Base-by-base conservation (phyloP, 2,329 filamentous ascomycete species). In the Aschersonia sp. region DNA sequence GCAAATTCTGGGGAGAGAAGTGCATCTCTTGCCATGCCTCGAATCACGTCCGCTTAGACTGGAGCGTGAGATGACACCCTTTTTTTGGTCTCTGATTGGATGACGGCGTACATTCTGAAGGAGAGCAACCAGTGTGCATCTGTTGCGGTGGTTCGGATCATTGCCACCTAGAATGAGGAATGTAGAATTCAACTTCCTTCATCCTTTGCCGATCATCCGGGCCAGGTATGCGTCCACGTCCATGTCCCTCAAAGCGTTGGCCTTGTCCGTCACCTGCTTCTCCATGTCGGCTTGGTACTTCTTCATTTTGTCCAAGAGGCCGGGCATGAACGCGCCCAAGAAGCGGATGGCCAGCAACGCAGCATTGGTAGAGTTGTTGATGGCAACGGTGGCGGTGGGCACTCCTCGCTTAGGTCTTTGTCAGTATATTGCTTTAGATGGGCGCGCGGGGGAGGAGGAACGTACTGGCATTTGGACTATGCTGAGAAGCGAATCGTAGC, bases 351-450 rank as follows among this genome's bases (percentile, higher is more conserved):
- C 84, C n/a, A 87, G 65, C 20, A 88, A 68, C 0, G 79, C 84
- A 0, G 85, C 85, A 56, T 89, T 89, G 48, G 83, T 83, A 30
- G 81, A 84, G 65, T 89, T 89, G 64, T 87, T 86, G 62, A 89
- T 87, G 9, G 79, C 84, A 3, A 89, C 83, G 0, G 84, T 88
- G 5, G 84, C 84, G 10, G 82, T 80, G 7, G 85, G 85, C 45
- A 82, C 76, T 9, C 84, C 84, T 56, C 75, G 65, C 61, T 5
- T 9, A 62, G 55, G 59, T 50, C 69, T 31, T 45, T 35, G 31
- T 44, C 43, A 10, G 40, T 40, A 20, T n/a, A 12, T 42, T 69
- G 35, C 66, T 67, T 5, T 6, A 42, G 9, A 40, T 32, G 43
- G 20, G 35, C n/a, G 10, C 35, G 9, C 10, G 12, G 38, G 31